Conservation (phyloP, 2,329 filamentous ascomycete genomes). For the Fusarium cyanostomum region DNA sequence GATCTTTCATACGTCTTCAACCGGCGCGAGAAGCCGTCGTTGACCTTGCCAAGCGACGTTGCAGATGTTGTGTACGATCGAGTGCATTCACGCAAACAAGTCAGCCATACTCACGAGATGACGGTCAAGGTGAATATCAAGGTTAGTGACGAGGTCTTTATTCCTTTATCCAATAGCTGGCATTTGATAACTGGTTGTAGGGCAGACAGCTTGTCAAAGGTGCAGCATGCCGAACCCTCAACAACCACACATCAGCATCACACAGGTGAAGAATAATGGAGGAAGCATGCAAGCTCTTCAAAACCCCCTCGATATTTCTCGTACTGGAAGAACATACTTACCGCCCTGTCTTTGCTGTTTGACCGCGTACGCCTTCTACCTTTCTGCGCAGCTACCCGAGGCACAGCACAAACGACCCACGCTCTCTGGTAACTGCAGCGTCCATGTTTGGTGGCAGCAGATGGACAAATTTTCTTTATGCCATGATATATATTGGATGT, state of each 20-base stretch:
- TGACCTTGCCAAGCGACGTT: no score
- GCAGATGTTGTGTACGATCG: neutral
- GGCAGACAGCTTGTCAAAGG: no score
- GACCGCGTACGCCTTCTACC: constrained; percentile 1
- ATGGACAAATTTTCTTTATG: neutral
- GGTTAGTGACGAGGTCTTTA: no score
- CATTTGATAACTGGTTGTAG: neutral
- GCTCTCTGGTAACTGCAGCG: neutral
- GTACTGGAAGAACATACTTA: neutral
- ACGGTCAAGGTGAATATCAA: no score
- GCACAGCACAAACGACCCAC: constrained; percentile 15
- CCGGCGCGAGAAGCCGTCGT: no score
- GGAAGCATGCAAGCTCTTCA: neutral
- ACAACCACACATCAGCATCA: no score
- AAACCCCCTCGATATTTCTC: neutral
- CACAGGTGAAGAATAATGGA: neutral
- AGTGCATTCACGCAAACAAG: neutral
- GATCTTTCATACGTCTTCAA: neutral
- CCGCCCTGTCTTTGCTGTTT: constrained; percentile 7
- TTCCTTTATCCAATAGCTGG: no score
- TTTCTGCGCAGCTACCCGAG: constrained; percentile 27
- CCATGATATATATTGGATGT: no score
- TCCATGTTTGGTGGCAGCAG: constrained; percentile 7
- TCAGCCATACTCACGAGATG: no score
- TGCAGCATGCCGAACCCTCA: no score